phyloP scores from a whole-genome alignment of 2,329 filamentous ascomycete species.

The Aspergillus ruber region DNA sequence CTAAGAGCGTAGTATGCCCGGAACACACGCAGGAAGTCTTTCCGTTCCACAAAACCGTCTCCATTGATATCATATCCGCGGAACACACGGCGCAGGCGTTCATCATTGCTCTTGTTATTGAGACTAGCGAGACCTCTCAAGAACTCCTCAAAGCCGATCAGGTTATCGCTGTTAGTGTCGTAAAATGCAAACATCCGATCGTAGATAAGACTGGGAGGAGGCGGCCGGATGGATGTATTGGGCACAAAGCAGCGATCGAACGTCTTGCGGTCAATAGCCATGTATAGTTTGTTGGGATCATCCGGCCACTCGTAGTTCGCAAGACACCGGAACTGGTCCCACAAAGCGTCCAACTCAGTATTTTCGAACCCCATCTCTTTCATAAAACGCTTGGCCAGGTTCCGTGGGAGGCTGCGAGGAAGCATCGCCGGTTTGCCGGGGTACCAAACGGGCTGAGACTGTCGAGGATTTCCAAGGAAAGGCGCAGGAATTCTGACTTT shows the following conservation, averaged over 20 bases:
- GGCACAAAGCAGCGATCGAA: constrained; percentile 89
- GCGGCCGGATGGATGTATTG: constrained; percentile 69
- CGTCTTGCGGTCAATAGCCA: constrained; percentile 85
- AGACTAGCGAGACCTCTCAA: constrained; percentile 69
- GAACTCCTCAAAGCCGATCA: constrained; percentile 92
- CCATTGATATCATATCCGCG: constrained; percentile 85
- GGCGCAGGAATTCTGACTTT: constrained; percentile 89
- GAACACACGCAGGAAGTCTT: constrained; percentile 87
- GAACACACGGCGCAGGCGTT: constrained; percentile 69
- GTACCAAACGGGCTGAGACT: constrained; percentile 79
- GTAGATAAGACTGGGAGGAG: constrained; percentile 81
- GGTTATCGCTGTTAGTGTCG: constrained; percentile 78
- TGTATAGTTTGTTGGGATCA: constrained; percentile 68
- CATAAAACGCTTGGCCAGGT: constrained; percentile 62
- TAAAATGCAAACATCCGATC: constrained; percentile 97
- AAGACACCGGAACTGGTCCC: constrained; percentile 95
- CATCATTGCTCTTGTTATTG: constrained; percentile 52
- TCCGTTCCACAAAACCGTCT: constrained; percentile 77
- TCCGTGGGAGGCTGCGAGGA: constrained; percentile 59
- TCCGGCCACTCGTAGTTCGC: constrained; percentile 77
- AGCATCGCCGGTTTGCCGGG: constrained; percentile 75
- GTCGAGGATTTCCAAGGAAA: constrained; percentile 68
- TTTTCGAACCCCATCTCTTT: constrained; percentile 73
- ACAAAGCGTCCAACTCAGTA: constrained; percentile 83
- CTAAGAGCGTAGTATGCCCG: constrained; percentile 86